Base-by-base conservation (phyloP, 2,329 filamentous ascomycete species). In the Ascosphaera aggregata region DNA sequence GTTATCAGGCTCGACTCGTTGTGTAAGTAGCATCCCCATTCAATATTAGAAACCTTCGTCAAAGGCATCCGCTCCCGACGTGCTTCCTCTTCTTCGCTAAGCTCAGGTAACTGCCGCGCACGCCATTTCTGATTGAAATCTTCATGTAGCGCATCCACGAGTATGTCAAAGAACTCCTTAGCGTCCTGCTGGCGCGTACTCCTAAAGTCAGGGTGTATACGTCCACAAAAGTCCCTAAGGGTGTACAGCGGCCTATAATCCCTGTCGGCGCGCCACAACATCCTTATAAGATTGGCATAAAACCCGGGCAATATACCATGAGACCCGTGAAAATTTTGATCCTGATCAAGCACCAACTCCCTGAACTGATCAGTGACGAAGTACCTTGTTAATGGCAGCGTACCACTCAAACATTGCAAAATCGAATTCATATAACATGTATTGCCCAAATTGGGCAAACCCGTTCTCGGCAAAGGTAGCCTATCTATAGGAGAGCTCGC, bases 341-440 rank as follows among this genome's bases (percentile, higher is more conserved):
- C 71, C n/a, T n/a, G n/a, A n/a, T n/a, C n/a, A n/a, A n/a, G n/a
- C 47, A 77, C 70, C 65, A 57, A 67, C 49, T 52, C 62, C 47
- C 52, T 69, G 58, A 57, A 80, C 50, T 51, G 77, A 51, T 61
- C 76, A 61, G 59, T 73, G 53, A 58, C 69, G 61, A 67, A 93
- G 67, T 58, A 71, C 57, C 51, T 70, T 51, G 67, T 70, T 34
- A 76, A 55, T 15, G 65, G 61, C 7, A 66, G 59, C 1, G 84
- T 86, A 1, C 75, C 76, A 42, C 80, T 78, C 15, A 94, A 61
- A 43, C 78, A 79, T 55, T 95, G 86, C 18, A 95, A 63, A 0
- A 76, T 76, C n/a, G 81, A 76, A 55, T 93, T 94, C 64, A 89
- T 84, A 52, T 93, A 94, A 54, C 86, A 94, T 46, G 79, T 85